phyloP scores from a whole-genome alignment of 1,284 basidiomycete species.

The Cystobasidium slooffiae region DNA sequence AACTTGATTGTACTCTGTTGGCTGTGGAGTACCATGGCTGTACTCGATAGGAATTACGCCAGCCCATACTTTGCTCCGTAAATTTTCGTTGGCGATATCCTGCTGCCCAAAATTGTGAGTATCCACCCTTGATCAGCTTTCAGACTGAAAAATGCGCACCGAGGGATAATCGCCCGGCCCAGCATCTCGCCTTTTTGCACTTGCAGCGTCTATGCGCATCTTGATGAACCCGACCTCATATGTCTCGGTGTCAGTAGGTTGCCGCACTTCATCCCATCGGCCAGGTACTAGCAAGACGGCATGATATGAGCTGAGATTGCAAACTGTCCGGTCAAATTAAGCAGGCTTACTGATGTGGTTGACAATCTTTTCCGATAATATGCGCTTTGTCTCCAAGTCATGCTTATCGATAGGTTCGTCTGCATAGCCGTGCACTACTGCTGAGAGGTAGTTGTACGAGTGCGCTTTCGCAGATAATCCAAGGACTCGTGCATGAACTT shows the following conservation, averaged over 20 bases:
- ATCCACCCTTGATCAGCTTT: not conserved
- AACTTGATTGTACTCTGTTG: conserved; percentile 16
- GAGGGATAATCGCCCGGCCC: conserved; percentile 28
- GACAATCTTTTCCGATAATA: conserved; percentile 13
- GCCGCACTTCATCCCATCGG: conserved; percentile 28
- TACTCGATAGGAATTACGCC: conserved; percentile 20
- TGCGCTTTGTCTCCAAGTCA: conserved; percentile 26
- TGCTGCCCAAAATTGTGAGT: not conserved
- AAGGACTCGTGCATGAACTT: conserved; percentile 14
- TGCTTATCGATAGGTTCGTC: conserved; percentile 21
- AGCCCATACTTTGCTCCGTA: conserved; percentile 19
- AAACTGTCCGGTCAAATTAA: not conserved
- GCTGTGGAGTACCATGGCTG: conserved; percentile 9
- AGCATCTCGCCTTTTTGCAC: conserved; percentile 23
- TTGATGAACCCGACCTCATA: conserved; percentile 36
- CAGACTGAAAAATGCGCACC: not conserved
- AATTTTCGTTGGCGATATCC: conserved; percentile 27
- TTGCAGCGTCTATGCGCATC: conserved; percentile 31
- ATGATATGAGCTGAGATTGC: not conserved
- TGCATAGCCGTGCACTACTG: conserved; percentile 15
- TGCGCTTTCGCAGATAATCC: conserved; percentile 27
- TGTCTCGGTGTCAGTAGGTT: conserved; percentile 16
- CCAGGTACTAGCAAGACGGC: conserved; percentile 11
- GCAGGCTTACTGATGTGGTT: conserved; percentile 21
- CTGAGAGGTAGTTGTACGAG: conserved; percentile 19